These are phyloP conservation scores for Beta corolliflora DNA, from an alignment of 179 eudicot species.

Conservation along the genomic window DNA sequence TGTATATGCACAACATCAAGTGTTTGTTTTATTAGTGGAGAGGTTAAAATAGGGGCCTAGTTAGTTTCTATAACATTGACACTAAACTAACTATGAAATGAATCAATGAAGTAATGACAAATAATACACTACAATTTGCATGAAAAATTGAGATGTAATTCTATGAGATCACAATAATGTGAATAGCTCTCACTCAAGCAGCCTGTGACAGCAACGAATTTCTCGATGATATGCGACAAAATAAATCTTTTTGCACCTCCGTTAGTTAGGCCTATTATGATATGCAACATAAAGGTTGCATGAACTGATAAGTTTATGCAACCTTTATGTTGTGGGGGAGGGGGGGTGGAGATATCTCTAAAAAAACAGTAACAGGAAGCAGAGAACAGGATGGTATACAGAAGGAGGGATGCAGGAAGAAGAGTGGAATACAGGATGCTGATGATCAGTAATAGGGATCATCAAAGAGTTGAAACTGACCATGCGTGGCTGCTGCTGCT, in stretches of 20 bases:
- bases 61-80: background rate
- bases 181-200: background rate
- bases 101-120: no score
- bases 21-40: background rate
- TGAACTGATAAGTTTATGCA: no score
- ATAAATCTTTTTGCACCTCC: background rate
- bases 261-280: no score
- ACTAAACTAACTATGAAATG: background rate
- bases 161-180: background rate
- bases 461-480: background rate
- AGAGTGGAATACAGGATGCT: background rate
- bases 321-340: no score
- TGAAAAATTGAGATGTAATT: no score
- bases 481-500: background rate
- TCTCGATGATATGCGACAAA: background rate
- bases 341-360: background rate
- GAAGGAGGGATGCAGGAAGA: background rate
- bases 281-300: no score
- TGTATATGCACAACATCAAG: background rate
- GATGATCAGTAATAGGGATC: background rate
- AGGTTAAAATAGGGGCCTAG: background rate
- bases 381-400: background rate
- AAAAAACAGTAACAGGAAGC: background rate
- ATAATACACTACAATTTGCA: background rate
- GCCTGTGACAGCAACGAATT: background rate